Evolutionary conservation across 495 filamentous ascomycete genomes (phyloP).

Genomic region (Penicillium samsonianum): DNA sequence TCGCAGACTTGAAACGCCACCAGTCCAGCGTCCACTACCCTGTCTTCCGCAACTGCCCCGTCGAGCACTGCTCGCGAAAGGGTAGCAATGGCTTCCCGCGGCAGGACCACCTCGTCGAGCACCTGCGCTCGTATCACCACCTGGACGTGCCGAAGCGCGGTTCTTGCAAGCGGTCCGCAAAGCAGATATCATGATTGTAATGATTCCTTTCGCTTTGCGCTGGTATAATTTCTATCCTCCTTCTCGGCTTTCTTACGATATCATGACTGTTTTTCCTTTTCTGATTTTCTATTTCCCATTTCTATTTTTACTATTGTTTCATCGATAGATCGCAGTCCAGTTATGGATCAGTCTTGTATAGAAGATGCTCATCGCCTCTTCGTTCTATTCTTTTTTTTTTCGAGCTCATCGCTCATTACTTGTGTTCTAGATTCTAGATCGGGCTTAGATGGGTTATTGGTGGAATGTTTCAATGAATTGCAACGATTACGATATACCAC

Average conservation of each 20-base stretch:
- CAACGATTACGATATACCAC: constrained; percentile 5
- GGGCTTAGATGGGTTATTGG: constrained; percentile 5
- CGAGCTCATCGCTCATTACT: constrained; percentile 4
- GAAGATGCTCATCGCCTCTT: constrained; percentile 9
- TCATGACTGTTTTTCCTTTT: constrained; percentile 12
- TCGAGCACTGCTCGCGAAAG: constrained; percentile 77
- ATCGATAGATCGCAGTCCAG: constrained; percentile 3
- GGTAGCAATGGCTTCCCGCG: constrained; percentile 78
- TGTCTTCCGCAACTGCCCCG: constrained; percentile 74
- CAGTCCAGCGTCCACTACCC: constrained; percentile 53
- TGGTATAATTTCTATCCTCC: not conserved
- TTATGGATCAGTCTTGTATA: constrained; percentile 6
- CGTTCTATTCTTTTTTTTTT: constrained; percentile 7
- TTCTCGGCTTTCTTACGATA: constrained; percentile 2
- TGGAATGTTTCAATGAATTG: constrained; percentile 4
- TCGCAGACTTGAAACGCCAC: constrained; percentile 58
- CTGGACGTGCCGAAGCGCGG: constrained; percentile 51
- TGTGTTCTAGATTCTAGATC: constrained; percentile 10
- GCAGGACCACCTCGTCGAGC: constrained; percentile 86
- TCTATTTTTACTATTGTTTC: not conserved
- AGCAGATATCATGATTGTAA: constrained; percentile 21
- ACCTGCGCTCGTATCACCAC: constrained; percentile 76
- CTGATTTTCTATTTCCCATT: not conserved
- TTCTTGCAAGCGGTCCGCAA: constrained; percentile 35
- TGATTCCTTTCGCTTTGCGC: constrained; percentile 1